Evolutionary conservation across 805 yeast species (phyloP).

Genomic region (Metschnikowia noctiluminum): DNA sequence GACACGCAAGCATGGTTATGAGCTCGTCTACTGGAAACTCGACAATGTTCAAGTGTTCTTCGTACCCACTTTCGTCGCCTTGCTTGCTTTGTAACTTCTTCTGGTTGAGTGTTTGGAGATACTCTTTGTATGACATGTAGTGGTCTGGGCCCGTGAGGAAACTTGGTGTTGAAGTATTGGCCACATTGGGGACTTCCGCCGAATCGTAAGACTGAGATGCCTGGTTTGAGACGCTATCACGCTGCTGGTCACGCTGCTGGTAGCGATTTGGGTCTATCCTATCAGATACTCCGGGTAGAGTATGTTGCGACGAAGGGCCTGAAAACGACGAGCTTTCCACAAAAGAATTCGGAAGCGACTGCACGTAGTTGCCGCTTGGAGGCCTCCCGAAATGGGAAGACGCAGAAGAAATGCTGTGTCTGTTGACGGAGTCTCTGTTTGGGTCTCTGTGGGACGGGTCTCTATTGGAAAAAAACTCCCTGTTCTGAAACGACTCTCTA

Average conservation of each 20-base stretch:
- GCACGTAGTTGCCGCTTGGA: constrained; percentile 1
- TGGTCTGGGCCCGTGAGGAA: constrained; percentile 34
- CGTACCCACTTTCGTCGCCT: constrained; percentile 22
- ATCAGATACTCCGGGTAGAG: constrained; percentile 4
- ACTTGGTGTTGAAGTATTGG: background rate
- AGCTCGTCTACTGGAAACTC: constrained; percentile 80
- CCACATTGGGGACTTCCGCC: background rate
- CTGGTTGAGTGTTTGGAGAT: constrained; percentile 26
- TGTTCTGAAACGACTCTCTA: too few relatives aligned
- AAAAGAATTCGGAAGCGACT: constrained; percentile 11
- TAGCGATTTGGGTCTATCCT: background rate
- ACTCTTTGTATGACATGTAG: constrained; percentile 42
- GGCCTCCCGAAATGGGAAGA: background rate
- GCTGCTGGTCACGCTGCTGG: background rate
- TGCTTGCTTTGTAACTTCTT: constrained; percentile 12
- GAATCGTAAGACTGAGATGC: background rate
- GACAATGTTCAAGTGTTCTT: constrained; percentile 69
- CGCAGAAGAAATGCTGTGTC: constrained; percentile 9
- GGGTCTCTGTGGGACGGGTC: background rate
- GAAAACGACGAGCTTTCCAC: constrained; percentile 3
- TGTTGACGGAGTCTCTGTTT: constrained; percentile 2
- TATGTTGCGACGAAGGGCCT: constrained; percentile 8
- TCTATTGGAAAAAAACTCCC: background rate
- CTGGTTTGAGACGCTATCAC: background rate
- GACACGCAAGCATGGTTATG: constrained; percentile 77